Conservation (phyloP, 208 protist species). For the Wallacemonas sp. region DNA sequence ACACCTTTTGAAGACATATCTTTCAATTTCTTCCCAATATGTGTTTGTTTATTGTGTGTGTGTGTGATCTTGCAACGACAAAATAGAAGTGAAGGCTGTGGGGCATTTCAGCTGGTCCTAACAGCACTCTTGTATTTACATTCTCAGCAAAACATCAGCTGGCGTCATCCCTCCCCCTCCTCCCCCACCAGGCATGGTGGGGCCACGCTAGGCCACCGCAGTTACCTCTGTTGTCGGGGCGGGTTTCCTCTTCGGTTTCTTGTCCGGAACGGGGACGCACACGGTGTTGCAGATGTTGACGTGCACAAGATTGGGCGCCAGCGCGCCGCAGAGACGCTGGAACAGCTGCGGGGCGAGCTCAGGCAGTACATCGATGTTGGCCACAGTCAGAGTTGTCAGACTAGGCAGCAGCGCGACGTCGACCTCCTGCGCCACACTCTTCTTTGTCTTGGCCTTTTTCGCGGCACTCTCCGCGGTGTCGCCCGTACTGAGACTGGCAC, state of each 20-base stretch:
- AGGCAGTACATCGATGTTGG: constrained; percentile 51
- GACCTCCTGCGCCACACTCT: constrained; percentile 19
- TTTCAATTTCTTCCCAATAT: too few species aligned
- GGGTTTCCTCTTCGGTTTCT: constrained; percentile 21
- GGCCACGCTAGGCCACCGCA: background rate
- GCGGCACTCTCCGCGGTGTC: constrained; percentile 11
- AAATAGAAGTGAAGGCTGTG: too few species aligned
- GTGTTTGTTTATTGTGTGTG: too few species aligned
- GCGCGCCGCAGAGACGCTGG: background rate
- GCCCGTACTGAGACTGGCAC: background rate
- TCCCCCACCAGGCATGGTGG: too few species aligned
- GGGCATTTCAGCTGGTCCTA: too few species aligned
- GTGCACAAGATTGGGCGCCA: constrained; percentile 51
- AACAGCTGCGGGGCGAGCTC: constrained; percentile 37
- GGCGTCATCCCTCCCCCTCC: too few species aligned
- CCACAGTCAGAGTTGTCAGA: constrained; percentile 58
- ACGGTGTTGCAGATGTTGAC: constrained; percentile 75
- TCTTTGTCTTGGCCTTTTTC: constrained; percentile 17
- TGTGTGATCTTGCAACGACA: background rate
- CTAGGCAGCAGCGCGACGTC: constrained; percentile 23
- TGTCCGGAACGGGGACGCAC: constrained; percentile 26
- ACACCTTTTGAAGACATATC: too few species aligned
- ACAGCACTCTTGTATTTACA: too few species aligned
- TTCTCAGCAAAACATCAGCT: background rate
- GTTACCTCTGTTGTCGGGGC: background rate